Percentiles rank a stretch among this genome's conserved stretches.
These are phyloP conservation scores for Cyclotella choctawhatcheeana DNA, from an alignment of 108 stramenopile species.

Conservation along the genomic window DNA sequence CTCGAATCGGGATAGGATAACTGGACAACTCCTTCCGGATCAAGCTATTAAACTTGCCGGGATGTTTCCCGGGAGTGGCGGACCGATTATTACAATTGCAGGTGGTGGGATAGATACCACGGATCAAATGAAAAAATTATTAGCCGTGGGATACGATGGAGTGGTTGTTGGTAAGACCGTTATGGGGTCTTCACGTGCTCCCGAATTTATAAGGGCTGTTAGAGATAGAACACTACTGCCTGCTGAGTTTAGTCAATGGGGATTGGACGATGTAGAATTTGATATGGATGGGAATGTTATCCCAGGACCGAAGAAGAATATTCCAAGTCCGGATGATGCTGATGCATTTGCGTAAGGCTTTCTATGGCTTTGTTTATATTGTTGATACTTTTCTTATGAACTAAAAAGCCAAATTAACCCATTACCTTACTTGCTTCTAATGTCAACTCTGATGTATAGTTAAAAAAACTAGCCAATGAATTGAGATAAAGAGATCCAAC, in stretches of 20 bases:
- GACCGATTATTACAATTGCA: constrained; percentile 84
- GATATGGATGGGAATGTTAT: constrained; percentile 83
- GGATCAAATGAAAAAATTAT: constrained; percentile 81
- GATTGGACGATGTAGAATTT: constrained; percentile 83
- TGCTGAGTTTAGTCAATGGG: constrained; percentile 89
- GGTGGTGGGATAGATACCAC: constrained; percentile 82
- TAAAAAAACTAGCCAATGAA: too few relatives aligned
- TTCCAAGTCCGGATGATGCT: constrained; percentile 42
- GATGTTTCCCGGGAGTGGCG: constrained; percentile 85
- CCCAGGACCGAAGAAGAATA: constrained; percentile 57
- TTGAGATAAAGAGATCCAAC: too few relatives aligned
- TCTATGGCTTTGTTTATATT: not conserved
- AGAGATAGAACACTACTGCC: constrained; percentile 86
- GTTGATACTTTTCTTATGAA: not conserved
- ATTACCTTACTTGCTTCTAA: too few relatives aligned
- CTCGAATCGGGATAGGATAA: constrained; percentile 82
- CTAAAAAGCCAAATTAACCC: too few relatives aligned
- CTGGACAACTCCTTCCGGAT: constrained; percentile 63
- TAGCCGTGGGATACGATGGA: constrained; percentile 90
- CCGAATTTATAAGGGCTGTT: constrained; percentile 87
- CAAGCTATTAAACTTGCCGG: constrained; percentile 87
- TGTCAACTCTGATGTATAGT: too few relatives aligned
- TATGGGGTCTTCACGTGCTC: constrained; percentile 83
- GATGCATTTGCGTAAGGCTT: constrained; percentile 24
- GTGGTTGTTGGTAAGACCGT: constrained; percentile 86